Percentiles rank a stretch among this genome's conserved stretches.
These are phyloP conservation scores for Dipteronia sinensis DNA, from an alignment of 345 rosid species.

Conservation along the genomic window DNA sequence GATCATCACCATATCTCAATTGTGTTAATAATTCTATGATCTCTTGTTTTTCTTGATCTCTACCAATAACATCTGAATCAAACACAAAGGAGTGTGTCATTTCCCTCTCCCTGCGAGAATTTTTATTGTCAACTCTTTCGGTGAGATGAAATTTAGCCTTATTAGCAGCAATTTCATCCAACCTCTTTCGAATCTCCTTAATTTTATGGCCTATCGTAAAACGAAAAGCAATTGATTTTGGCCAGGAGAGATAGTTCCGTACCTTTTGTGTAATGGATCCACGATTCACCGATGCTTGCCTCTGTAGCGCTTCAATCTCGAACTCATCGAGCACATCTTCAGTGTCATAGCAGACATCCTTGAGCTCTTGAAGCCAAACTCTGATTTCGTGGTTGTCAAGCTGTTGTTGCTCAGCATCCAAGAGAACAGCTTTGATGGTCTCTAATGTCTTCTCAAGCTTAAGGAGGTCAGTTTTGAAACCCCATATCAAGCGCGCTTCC, in stretches of 20 bases:
- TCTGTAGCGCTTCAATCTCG: neutral
- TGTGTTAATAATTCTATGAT: constrained; percentile 11
- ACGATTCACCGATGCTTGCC: neutral
- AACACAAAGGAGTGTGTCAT: constrained; percentile 21
- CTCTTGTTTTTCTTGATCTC: constrained; percentile 15
- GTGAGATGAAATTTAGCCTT: neutral
- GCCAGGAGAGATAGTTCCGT: neutral
- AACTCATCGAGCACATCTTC: neutral
- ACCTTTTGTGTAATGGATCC: constrained; percentile 4
- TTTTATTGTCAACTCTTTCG: neutral
- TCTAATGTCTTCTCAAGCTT: neutral
- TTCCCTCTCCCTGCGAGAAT: neutral
- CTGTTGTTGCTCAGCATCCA: constrained; percentile 6
- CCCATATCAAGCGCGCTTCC: neutral
- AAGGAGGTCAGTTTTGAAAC: neutral
- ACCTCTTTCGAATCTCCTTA: neutral
- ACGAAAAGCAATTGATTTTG: neutral
- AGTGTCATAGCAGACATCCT: neutral
- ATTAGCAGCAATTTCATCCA: neutral
- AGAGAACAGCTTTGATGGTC: neutral
- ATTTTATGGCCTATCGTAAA: neutral
- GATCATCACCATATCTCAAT: neutral
- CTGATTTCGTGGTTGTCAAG: neutral
- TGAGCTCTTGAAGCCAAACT: neutral
- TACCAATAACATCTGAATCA: constrained; percentile 21